Conservation (phyloP, 768 basidiomycete genomes). For the Phaeotremella fagi region DNA sequence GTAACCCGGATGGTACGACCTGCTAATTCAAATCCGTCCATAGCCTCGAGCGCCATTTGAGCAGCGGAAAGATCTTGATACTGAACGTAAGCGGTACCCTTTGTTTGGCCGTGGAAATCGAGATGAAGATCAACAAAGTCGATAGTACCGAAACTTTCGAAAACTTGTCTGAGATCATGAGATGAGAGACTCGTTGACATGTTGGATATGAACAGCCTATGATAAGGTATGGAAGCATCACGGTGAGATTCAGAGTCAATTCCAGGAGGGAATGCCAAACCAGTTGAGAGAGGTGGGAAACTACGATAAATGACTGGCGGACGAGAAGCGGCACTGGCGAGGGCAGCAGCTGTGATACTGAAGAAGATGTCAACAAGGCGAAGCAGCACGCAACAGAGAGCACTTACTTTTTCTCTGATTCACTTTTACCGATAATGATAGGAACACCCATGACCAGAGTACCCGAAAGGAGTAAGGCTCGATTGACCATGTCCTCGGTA, state of each 20-base stretch:
- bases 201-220: constrained; percentile 91
- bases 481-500: too few relatives aligned
- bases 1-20: constrained; percentile 61
- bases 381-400: too few relatives aligned
- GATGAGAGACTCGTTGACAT: constrained; percentile 95
- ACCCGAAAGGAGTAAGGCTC: constrained; percentile 82
- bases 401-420: constrained; percentile 66
- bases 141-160: constrained; percentile 96
- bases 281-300: constrained; percentile 41
- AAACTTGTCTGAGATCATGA: constrained; percentile 97
- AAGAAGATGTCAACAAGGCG: not conserved
- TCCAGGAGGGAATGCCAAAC: constrained; percentile 51
- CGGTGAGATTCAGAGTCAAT: constrained; percentile 64
- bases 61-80: constrained; percentile 91
- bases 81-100: constrained; percentile 98
- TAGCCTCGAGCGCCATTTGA: constrained; percentile 93
- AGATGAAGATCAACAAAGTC: constrained; percentile 89
- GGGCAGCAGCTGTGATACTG: not conserved
- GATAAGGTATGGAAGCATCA: constrained; percentile 41
- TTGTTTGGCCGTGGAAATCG: constrained; percentile 69
- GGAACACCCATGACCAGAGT: constrained; percentile 98
- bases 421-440: constrained; percentile 92
- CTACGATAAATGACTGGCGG: not conserved
- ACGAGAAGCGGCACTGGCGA: constrained; percentile 12
- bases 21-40: constrained; percentile 98